A percentile compares a stretch with the other conserved stretches of the same genome.
These are phyloP conservation scores for Colletotrichum aenigma DNA, from an alignment of 2,329 filamentous ascomycete genomes.

Conservation along the genomic window DNA sequence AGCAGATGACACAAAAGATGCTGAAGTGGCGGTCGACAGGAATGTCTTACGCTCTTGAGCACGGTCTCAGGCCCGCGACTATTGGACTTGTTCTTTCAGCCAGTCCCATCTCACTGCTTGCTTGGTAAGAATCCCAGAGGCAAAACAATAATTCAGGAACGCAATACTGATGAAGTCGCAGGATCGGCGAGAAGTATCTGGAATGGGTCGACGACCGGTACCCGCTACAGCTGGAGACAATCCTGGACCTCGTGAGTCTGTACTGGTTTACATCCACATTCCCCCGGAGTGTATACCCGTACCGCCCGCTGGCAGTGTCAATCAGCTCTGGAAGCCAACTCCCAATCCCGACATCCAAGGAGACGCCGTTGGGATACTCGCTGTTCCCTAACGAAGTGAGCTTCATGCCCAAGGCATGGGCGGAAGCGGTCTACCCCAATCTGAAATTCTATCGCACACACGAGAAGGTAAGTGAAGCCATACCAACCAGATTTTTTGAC, in stretches of 20 bases:
- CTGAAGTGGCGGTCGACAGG: conserved; percentile 44
- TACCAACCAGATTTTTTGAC: fast-evolving
- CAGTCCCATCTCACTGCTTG: conserved; percentile 59
- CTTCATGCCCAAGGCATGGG: conserved; percentile 39
- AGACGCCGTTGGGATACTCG: conserved; percentile 51
- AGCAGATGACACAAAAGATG: conserved; percentile 31
- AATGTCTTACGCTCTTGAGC: conserved; percentile 53
- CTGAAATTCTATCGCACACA: conserved; percentile 10
- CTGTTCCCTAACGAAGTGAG: conserved; percentile 47
- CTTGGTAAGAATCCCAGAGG: conserved; percentile 40
- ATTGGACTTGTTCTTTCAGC: conserved; percentile 58
- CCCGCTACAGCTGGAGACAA: conserved; percentile 41
- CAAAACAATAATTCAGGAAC: fast-evolving
- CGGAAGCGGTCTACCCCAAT: conserved; percentile 24
- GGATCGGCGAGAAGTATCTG: conserved; percentile 61
- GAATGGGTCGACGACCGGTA: conserved; percentile 51
- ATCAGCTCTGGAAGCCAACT: not conserved
- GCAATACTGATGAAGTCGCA: conserved; percentile 12
- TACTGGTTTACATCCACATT: conserved; percentile 61
- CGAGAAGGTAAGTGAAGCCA: not conserved
- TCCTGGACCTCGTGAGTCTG: conserved; percentile 53
- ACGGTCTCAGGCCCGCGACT: conserved; percentile 59
- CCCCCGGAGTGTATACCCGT: conserved; percentile 53
- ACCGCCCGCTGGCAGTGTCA: conserved; percentile 31
- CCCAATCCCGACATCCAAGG: conserved; percentile 30